Evolutionary conservation across 176 grass and related monocot species (phyloP).

Genomic region (Rhynchospora tenuis): DNA sequence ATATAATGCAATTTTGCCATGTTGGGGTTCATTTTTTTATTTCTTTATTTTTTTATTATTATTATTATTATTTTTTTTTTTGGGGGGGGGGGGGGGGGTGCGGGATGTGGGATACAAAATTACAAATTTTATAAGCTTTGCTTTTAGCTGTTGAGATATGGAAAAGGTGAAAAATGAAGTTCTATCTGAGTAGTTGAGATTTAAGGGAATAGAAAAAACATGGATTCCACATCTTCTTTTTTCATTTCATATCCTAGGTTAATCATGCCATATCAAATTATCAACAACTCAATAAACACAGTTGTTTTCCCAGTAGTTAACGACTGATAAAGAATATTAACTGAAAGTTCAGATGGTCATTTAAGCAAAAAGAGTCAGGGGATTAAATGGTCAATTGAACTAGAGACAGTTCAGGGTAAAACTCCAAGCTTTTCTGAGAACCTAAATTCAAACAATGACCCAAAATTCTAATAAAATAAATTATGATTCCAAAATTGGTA

Average conservation of each 20-base stretch:
- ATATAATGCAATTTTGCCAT: too few species aligned
- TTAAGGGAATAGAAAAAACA: not conserved
- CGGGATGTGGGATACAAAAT: too few species aligned
- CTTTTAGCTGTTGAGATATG: not conserved
- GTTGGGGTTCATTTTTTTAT: too few species aligned
- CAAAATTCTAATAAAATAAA: too few species aligned
- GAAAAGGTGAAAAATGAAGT: not conserved
- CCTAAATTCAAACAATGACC: too few species aligned
- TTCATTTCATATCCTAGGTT: not conserved
- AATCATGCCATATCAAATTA: not conserved
- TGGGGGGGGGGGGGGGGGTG: too few species aligned
- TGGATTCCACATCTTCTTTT: not conserved
- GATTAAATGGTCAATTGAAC: not conserved
- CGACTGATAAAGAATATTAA: not conserved
- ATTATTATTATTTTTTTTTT: too few species aligned
- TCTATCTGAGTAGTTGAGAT: not conserved
- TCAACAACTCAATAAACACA: not conserved
- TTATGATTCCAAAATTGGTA: not conserved
- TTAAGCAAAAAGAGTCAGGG: not conserved
- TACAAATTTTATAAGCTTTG: too few species aligned
- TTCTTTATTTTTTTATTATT: too few species aligned
- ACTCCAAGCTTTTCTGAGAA: not conserved
- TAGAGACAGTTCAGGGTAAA: not conserved
- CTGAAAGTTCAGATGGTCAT: not conserved
- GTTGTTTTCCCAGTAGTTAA: not conserved